Evolutionary conservation across 495 filamentous ascomycete species (phyloP).

Genomic region (Aspergillus taichungensis): DNA sequence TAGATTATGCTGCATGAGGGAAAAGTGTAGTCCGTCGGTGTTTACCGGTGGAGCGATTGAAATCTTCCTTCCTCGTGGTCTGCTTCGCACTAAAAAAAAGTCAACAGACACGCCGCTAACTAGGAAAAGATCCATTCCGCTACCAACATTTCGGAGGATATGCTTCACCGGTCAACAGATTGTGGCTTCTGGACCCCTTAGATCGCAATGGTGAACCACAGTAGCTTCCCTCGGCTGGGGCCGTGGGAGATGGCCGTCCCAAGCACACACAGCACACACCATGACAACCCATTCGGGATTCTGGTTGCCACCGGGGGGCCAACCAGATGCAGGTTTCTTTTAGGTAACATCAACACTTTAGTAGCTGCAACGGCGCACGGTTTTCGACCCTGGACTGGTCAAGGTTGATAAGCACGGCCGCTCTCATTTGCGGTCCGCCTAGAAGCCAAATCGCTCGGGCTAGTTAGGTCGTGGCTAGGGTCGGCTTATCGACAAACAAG

Average conservation of each 20-base stretch:
- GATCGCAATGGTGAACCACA: no score
- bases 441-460: background rate
- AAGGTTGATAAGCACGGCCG: conserved; percentile 6
- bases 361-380: background rate
- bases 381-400: background rate
- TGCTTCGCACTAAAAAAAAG: background rate
- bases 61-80: background rate
- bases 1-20: background rate
- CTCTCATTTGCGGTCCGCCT: conserved; percentile 6
- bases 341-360: conserved; percentile 15
- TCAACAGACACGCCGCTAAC: no score
- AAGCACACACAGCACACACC: no score
- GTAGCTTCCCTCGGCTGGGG: no score
- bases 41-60: conserved; percentile 6
- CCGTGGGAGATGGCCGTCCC: no score
- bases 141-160: no score
- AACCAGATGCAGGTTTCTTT: conserved; percentile 9
- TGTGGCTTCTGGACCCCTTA: no score
- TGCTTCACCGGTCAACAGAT: no score
- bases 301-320: conserved; percentile 1
- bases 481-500: background rate
- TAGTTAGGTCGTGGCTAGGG: background rate
- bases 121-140: no score
- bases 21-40: conserved; percentile 7
- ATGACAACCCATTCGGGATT: background rate